Percentiles rank a stretch among this genome's conserved stretches.
Conservation (phyloP, 2,329 filamentous ascomycete species). For the Fusarium fujikuroi region DNA sequence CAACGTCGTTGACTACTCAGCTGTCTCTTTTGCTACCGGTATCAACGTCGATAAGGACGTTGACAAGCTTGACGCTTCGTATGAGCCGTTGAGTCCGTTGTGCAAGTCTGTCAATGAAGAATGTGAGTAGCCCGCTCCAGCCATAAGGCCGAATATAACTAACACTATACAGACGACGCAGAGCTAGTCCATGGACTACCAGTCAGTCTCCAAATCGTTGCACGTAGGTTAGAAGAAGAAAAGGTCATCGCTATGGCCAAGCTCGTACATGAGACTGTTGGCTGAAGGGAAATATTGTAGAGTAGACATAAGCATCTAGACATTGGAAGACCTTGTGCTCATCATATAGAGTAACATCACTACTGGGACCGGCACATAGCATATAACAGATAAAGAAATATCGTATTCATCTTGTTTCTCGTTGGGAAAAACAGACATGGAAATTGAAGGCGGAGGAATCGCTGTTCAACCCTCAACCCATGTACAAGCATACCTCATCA, state of each 20-base stretch:
- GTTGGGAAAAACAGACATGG: slow-evolving; percentile 26
- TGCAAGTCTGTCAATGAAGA: slow-evolving; percentile 54
- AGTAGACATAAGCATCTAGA: background rate
- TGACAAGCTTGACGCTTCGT: slow-evolving; percentile 48
- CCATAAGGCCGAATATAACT: background rate
- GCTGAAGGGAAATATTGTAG: background rate
- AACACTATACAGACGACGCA: slow-evolving; percentile 49
- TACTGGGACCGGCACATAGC: background rate
- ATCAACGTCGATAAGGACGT: slow-evolving; percentile 53
- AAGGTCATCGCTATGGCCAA: slow-evolving; percentile 50
- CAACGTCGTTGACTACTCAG: slow-evolving; percentile 61
- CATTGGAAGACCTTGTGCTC: background rate
- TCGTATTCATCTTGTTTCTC: slow-evolving; percentile 42
- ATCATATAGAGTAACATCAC: background rate
- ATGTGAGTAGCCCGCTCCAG: slow-evolving; percentile 51
- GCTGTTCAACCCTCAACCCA: slow-evolving; percentile 11
- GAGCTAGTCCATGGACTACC: slow-evolving; percentile 55
- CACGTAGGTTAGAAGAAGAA: slow-evolving; percentile 54
- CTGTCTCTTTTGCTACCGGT: slow-evolving; percentile 59
- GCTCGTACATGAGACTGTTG: slow-evolving; percentile 9
- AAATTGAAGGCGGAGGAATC: slow-evolving; percentile 25
- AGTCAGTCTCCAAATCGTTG: slow-evolving; percentile 58
- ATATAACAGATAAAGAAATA: slow-evolving; percentile 35
- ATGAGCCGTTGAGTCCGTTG: slow-evolving; percentile 49
- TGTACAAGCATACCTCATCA: slow-evolving; percentile 13